These are phyloP conservation scores for Schizosaccharomyces cryophilus DNA, from an alignment of 805 yeast species.

Conservation along the genomic window DNA sequence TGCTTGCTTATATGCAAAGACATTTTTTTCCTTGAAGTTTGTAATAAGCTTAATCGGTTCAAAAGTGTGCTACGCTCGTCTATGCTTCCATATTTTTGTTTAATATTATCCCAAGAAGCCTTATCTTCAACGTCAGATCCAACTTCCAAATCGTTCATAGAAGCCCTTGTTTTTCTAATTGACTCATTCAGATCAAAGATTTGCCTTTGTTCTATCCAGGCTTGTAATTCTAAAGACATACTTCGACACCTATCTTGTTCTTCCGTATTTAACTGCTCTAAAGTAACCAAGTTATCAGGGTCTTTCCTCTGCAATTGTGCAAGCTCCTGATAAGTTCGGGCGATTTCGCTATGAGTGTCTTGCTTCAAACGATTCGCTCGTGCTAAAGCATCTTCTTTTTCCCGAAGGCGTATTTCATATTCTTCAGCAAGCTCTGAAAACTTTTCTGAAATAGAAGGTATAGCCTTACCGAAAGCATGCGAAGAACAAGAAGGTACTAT, in stretches of 20 bases:
- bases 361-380: constrained; percentile 23
- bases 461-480: constrained; percentile 14
- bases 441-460: constrained; percentile 14
- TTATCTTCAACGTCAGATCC: not conserved
- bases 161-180: not conserved
- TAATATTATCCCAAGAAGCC: not conserved
- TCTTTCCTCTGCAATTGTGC: not conserved
- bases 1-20: constrained; percentile 27
- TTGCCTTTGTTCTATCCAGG: not conserved
- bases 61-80: constrained; percentile 11
- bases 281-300: not conserved
- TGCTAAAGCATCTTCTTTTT: constrained; percentile 27
- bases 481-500: not conserved
- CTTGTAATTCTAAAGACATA: not conserved
- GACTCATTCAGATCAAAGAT: not conserved
- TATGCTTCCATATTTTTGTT: no score
- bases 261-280: not conserved
- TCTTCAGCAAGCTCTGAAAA: constrained; percentile 19
- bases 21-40: constrained; percentile 18
- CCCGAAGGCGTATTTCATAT: constrained; percentile 30
- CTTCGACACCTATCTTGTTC: not conserved
- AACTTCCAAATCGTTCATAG: constrained; percentile 2
- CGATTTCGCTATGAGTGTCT: constrained; percentile 19
- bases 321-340: not conserved
- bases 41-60: constrained; percentile 18